phyloP scores from a whole-genome alignment of 305 asterid genomes.

The Fraxinus paxiana region DNA sequence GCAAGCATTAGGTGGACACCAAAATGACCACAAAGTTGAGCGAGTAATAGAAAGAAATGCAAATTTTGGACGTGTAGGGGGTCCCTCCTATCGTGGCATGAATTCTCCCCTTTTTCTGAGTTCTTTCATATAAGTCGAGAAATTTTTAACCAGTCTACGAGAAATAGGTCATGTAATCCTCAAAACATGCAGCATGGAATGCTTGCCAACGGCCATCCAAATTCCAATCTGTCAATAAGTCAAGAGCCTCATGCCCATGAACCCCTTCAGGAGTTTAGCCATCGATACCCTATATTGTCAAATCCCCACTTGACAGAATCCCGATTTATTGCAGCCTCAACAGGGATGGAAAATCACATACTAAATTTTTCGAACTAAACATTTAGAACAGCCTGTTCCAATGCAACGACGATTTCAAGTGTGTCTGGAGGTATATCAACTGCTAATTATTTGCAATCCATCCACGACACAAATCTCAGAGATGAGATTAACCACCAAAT shows the following conservation, averaged over 20 bases:
- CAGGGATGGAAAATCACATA: conserved; percentile 3
- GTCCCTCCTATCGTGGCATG: conserved; percentile 1
- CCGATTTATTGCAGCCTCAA: not conserved
- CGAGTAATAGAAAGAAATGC: conserved; percentile 17
- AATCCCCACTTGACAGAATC: not conserved
- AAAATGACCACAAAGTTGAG: conserved; percentile 34
- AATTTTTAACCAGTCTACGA: no score
- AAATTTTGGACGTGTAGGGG: conserved; percentile 1
- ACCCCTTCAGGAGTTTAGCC: no score
- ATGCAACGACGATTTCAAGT: not conserved
- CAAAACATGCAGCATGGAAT: not conserved
- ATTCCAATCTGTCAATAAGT: no score
- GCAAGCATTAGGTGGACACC: conserved; percentile 38
- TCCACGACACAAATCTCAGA: not conserved
- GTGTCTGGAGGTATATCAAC: not conserved
- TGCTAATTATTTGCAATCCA: not conserved
- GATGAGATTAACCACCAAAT: not conserved
- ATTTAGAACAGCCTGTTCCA: not conserved
- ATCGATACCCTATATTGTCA: not conserved
- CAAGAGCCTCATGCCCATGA: no score
- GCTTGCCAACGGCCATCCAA: no score
- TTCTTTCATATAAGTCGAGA: conserved; percentile 19
- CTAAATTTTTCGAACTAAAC: not conserved
- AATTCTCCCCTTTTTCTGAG: conserved; percentile 15
- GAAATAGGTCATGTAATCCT: not conserved